phyloP scores from a whole-genome alignment of 345 rosid species.

The Eucalyptus curtisii region DNA sequence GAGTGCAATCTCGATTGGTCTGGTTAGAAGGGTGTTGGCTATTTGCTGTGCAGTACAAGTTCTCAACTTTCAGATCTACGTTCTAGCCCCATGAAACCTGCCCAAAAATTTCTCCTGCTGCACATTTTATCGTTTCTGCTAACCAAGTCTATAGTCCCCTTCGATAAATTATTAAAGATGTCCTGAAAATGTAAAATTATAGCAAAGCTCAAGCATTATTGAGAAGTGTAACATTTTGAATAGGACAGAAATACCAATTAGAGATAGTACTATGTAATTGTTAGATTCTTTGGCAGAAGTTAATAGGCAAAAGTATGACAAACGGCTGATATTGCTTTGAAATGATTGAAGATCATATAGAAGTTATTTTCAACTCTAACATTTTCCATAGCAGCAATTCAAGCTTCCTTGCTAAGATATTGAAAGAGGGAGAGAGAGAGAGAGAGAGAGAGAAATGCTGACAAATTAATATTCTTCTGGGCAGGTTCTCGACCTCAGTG shows the following conservation, averaged over 20 bases:
- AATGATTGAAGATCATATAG: neutral
- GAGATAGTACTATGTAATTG: neutral
- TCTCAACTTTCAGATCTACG: neutral
- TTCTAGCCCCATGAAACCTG: neutral
- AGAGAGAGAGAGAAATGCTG: neutral
- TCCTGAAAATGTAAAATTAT: neutral
- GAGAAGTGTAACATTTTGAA: neutral
- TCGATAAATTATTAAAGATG: neutral
- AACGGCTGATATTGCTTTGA: neutral
- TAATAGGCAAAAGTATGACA: neutral
- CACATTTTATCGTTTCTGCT: neutral
- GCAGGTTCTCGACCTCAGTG: conserved; percentile 77
- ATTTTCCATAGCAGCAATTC: neutral
- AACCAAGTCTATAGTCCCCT: neutral
- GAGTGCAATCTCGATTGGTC: neutral
- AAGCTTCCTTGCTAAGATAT: neutral
- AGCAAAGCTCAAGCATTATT: neutral
- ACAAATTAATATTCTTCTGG: neutral
- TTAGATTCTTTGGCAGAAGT: neutral
- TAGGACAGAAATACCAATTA: neutral
- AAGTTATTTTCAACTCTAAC: neutral
- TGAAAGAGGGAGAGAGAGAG: neutral
- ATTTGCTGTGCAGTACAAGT: neutral
- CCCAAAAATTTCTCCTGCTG: neutral
- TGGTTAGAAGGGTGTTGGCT: neutral